Conservation (phyloP, 2,329 filamentous ascomycete species). For the Chaetomiaceae sp. region DNA sequence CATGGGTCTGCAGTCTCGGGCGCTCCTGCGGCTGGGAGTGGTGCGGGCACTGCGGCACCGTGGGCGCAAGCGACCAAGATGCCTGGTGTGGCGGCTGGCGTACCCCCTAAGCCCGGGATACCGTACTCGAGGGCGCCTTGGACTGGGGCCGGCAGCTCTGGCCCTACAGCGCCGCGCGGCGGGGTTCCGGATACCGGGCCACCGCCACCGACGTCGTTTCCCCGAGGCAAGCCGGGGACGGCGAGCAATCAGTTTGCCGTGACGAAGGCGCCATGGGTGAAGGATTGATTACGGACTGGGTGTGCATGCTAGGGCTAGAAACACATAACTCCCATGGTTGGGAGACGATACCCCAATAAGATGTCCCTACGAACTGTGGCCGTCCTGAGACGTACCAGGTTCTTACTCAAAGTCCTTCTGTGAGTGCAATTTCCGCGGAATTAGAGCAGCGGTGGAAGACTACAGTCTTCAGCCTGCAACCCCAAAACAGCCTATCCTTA, state of each 20-base stretch:
- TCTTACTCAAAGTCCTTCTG: no score
- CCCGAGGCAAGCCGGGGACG: constrained; percentile 26
- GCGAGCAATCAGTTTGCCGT: constrained; percentile 35
- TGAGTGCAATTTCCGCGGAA: no score
- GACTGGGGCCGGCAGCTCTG: constrained; percentile 6
- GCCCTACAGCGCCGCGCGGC: constrained; percentile 9
- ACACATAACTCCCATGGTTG: no score
- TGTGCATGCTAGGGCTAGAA: no score
- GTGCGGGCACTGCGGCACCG: constrained; percentile 21
- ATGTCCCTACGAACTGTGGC: no score
- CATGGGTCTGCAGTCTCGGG: constrained; percentile 33
- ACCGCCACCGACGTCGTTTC: constrained; percentile 19
- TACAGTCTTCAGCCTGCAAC: no score
- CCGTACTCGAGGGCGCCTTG: constrained; percentile 33
- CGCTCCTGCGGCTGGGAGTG: background rate
- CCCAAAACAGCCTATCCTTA: no score
- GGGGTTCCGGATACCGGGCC: constrained; percentile 14
- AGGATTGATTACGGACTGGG: constrained; percentile 24
- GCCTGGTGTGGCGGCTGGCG: constrained; percentile 14
- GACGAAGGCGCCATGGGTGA: constrained; percentile 45
- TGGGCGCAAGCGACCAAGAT: constrained; percentile 25
- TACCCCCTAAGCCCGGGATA: constrained; percentile 25
- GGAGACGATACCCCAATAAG: no score
- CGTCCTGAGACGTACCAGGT: no score
- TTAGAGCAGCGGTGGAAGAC: no score